Conservation (phyloP, 73 alveolate species). For the Paraurostyla sp. region DNA sequence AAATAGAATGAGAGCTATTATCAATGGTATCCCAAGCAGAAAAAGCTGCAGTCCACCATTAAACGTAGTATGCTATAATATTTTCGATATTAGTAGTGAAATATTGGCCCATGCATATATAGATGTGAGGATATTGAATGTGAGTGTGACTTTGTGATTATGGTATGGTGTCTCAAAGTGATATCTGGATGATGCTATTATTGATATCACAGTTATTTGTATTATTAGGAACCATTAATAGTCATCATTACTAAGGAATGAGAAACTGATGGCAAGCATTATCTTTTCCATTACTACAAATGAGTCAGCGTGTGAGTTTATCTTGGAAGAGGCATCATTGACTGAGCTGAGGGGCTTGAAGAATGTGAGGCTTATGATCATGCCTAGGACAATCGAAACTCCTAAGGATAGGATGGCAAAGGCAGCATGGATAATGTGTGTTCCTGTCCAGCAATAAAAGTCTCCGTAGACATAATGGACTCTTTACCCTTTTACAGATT, state of each 20-base stretch:
- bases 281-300: constrained; percentile 39
- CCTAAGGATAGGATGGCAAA: constrained; percentile 43
- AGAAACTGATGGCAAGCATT: constrained; percentile 31
- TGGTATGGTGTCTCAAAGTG: background rate
- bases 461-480: constrained; percentile 51
- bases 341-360: constrained; percentile 46
- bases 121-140: background rate
- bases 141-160: background rate
- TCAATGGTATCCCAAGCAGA: constrained; percentile 87
- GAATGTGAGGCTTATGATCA: constrained; percentile 58
- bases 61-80: constrained; percentile 81
- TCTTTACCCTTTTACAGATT: background rate
- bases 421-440: constrained; percentile 68
- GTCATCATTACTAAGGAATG: background rate
- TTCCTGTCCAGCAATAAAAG: constrained; percentile 65
- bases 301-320: constrained; percentile 45
- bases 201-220: background rate
- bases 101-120: constrained; percentile 68
- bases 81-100: constrained; percentile 75
- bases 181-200: background rate
- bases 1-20: constrained; percentile 76
- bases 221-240: constrained; percentile 36
- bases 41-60: constrained; percentile 88
- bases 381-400: background rate
- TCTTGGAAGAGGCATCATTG: constrained; percentile 69